phyloP scores from a whole-genome alignment of 108 stramenopile species.

The Pseudonitzschia delicatissima region DNA sequence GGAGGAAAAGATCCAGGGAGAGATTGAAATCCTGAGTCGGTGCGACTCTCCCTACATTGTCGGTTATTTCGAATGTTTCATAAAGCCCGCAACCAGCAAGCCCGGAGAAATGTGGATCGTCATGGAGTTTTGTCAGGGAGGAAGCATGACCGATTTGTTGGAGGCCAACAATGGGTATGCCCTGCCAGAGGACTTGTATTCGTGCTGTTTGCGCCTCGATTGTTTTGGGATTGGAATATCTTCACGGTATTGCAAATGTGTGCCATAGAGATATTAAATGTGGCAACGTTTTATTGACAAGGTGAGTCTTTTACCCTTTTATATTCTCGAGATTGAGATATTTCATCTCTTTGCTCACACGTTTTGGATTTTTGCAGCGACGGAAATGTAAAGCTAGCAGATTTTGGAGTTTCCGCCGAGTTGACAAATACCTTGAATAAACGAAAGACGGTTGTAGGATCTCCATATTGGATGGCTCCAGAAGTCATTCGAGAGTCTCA shows the following conservation, averaged over 20 bases:
- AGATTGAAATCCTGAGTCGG: conserved; percentile 85
- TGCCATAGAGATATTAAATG: conserved; percentile 96
- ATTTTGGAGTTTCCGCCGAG: conserved; percentile 92
- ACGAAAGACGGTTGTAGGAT: conserved; percentile 95
- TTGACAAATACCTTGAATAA: conserved; percentile 93
- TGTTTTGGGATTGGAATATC: conserved; percentile 86
- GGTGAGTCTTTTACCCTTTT: not conserved
- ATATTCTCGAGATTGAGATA: not conserved
- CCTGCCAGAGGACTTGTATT: conserved; percentile 77
- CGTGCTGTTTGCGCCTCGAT: conserved; percentile 83
- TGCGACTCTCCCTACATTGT: conserved; percentile 89
- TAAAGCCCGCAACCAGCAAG: conserved; percentile 31
- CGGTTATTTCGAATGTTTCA: conserved; percentile 87
- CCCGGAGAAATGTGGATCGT: conserved; percentile 89
- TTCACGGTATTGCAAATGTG: conserved; percentile 86
- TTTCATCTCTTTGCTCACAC: not conserved
- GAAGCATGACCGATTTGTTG: conserved; percentile 82
- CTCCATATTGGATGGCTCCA: conserved; percentile 99
- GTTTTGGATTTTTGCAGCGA: conserved; percentile 20
- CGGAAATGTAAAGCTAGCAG: conserved; percentile 90
- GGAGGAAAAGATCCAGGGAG: conserved; percentile 84
- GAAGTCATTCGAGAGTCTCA: conserved; percentile 93
- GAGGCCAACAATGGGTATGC: conserved; percentile 66
- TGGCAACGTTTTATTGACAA: conserved; percentile 90
- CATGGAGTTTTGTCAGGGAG: conserved; percentile 92